Evolutionary conservation across 169 alveolate species (phyloP).

Genomic region (Plasmodium chabaudi): DNA sequence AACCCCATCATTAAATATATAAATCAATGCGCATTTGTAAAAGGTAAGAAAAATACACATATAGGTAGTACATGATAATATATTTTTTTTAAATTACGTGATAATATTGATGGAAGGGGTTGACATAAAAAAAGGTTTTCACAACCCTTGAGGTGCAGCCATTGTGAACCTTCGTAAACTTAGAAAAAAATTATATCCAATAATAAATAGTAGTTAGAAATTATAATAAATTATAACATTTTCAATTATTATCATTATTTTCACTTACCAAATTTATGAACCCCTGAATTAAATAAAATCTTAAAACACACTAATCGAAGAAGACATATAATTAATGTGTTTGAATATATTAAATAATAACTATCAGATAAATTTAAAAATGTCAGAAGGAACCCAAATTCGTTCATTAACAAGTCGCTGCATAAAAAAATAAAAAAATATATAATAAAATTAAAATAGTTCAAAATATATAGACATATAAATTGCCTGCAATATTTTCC

Average conservation of each 20-base stretch:
- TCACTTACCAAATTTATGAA: constrained; percentile 45
- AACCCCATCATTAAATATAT: not conserved
- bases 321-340: constrained; percentile 54
- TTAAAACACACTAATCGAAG: constrained; percentile 53
- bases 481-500: too few relatives aligned
- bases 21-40: not conserved
- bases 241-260: not conserved
- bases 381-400: constrained; percentile 61
- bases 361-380: constrained; percentile 61
- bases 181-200: not conserved
- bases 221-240: not conserved
- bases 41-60: not conserved
- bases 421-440: not conserved
- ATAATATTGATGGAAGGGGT: constrained; percentile 62
- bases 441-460: not conserved
- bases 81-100: constrained; percentile 21
- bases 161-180: constrained; percentile 39
- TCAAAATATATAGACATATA: not conserved
- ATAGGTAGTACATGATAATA: not conserved
- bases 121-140: constrained; percentile 62
- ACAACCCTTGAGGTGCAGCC: constrained; percentile 61
- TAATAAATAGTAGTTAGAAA: not conserved
- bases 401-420: constrained; percentile 72
- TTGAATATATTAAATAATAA: constrained; percentile 50
- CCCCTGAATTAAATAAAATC: constrained; percentile 66